Base-by-base conservation (phyloP, 2,329 filamentous ascomycete genomes). In the Leptographium procerum region DNA sequence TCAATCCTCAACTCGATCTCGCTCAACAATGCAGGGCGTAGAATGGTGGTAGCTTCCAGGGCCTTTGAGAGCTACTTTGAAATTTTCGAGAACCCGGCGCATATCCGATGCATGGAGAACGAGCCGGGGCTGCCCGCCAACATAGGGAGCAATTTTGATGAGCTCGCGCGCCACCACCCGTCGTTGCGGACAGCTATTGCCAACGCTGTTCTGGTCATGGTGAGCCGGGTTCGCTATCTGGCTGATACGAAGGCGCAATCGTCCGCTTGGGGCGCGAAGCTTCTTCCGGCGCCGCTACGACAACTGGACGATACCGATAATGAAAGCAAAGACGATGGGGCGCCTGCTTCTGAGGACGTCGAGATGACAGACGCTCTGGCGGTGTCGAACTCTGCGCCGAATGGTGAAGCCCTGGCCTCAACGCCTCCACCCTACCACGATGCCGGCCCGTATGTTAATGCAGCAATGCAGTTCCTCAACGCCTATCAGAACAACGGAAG, bases 1-100 rank as follows among this genome's bases (percentile, higher is more conserved):
- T 84, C 86, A 59, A 91, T 92, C 2, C 87, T 99, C 65, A 92
- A 92, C 61, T 91, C 94, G 6, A 95, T 99, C 57, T 99, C 89
- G 64, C 75, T 99, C 58, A 96, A 96, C 65, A 87, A 89, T 62
- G 78, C 83, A 31, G 94, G 94, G 10, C 87, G 96, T 77, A 87
- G 88, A 66, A 80, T 96, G 68, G 95, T 99, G 66, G 85, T 90
- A 59, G 81, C 84, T 0, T 96, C 91, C 0, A 80, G 84, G 59
- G 91, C 90, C 1, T 78, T 99, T 51, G 86, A 91, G 59, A 88
- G 84, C 64, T 97, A 91, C 69, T 87, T 99, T 63, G 89, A 96
- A 69, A 90, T 97, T n/a, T 99, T 99, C 64, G 89, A 96, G 71
- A 97, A 90, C 64, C 85, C 91, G 2, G 81, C 84, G 19, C 95